Base-by-base conservation (phyloP, 495 filamentous ascomycete species). In the Extremus antarcticus region DNA sequence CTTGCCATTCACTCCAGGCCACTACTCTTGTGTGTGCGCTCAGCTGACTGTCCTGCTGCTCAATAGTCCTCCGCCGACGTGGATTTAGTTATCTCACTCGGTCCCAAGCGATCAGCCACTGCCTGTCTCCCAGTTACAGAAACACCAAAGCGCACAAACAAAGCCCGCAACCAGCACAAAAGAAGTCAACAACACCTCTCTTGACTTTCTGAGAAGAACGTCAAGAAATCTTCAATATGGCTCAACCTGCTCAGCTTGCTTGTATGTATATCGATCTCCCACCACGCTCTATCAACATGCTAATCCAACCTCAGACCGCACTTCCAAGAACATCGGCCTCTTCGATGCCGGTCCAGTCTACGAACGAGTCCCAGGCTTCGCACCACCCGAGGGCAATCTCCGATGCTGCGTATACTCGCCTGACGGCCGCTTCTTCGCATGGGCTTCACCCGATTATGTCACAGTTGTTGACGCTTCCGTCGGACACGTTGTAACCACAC, bases 331-430 rank as follows among this genome's bases (percentile, higher is more conserved):
- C 61, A 88, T 98, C 75, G 90, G 90, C 63, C 79, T 96, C 71
- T 79, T 94, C 70, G 84, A 97, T 74, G 89, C 88, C 52, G 83
- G 81, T 53, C 92, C 92, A 53, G 78, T 87, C 62, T 98, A 98
- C 72, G 81, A 85, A 70, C 74, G 82, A 67, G 76, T 96, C 62
- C 76, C 87, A 67, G 91, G 85, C 58, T 95, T 97, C 74, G 73
- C 74, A 56, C 79, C 85, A 71, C 90, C 94, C 54, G 86, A 95
- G 76, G 91, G 90, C 68, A 96, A 89, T 72, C 78, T 92, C 63
- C 84, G 92, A 72, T 97, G 91, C 68, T 91, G 86, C 72, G 81
- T 79, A 61, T 98, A 97, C 76, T 96, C 91, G 57, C 88, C 90
- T 35, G 88, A 89, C 68, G 90, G 92, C 66, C 85, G 86, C 63